Evolutionary conservation across 768 basidiomycete species (phyloP).

Genomic region (Suillus brevipes): DNA sequence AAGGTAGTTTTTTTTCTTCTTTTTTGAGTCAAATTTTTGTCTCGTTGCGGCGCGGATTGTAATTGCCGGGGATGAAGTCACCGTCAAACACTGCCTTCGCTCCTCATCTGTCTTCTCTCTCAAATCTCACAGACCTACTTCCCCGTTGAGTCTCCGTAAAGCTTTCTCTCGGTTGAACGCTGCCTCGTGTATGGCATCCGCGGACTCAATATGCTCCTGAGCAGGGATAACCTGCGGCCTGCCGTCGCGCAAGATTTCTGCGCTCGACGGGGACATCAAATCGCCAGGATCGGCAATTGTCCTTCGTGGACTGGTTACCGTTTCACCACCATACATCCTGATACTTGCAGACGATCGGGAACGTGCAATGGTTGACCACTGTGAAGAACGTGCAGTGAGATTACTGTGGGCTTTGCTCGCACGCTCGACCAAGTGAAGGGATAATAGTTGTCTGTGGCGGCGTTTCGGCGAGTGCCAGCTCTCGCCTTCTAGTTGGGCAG

Average conservation of each 20-base stretch:
- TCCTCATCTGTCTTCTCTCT: not conserved
- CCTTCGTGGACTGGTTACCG: conserved; percentile 8
- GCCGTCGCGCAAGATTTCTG: conserved; percentile 1
- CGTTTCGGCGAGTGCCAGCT: conserved; percentile 8
- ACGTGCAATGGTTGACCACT: conserved; percentile 29
- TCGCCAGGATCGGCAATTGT: conserved; percentile 3
- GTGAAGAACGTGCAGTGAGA: conserved; percentile 31
- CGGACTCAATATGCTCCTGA: conserved; percentile 29
- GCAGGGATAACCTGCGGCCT: not conserved
- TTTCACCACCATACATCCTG: conserved; percentile 24
- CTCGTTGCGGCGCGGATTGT: not conserved
- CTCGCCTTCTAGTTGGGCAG: not conserved
- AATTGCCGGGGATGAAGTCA: not conserved
- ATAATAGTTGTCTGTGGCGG: conserved; percentile 14
- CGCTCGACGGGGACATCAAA: not conserved
- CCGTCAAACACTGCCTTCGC: conserved; percentile 1
- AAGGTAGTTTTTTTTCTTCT: not conserved
- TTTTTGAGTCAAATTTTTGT: not conserved
- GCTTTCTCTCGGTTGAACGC: not conserved
- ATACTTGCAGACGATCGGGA: conserved; percentile 21
- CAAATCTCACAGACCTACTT: not conserved
- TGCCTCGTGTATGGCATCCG: conserved; percentile 26
- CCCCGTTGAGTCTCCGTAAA: not conserved
- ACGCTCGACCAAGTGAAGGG: conserved; percentile 19
- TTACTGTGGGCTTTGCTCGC: conserved; percentile 27